Evolutionary conservation across 140 eudicot species (phyloP).

Genomic region (Bidens hawaiensis): DNA sequence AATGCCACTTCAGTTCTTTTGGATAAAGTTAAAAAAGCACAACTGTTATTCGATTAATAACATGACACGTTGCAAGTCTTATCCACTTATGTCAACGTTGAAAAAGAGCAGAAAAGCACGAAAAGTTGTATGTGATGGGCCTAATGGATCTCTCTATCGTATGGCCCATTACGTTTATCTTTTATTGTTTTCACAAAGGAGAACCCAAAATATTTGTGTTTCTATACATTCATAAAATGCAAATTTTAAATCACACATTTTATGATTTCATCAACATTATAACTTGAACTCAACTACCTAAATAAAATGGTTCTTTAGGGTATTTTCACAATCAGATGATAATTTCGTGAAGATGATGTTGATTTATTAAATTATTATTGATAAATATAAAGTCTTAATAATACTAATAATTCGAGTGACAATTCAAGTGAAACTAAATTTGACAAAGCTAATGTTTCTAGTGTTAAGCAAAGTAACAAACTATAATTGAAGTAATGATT

Average conservation of each 20-base stretch:
- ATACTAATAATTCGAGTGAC: no score
- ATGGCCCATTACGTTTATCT: slow-evolving; percentile 5
- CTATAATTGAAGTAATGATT: no score
- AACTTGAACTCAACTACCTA: background rate
- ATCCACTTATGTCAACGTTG: slow-evolving; percentile 9
- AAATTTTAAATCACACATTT: background rate
- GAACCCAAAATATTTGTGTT: background rate
- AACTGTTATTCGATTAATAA: background rate
- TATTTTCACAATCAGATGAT: background rate
- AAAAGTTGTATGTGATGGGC: background rate
- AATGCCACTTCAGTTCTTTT: background rate
- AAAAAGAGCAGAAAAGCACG: background rate
- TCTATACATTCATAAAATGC: background rate
- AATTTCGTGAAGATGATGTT: background rate
- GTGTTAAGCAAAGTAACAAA: no score
- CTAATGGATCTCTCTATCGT: background rate
- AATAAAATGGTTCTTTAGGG: background rate
- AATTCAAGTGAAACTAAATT: background rate
- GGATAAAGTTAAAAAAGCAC: background rate
- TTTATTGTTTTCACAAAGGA: background rate
- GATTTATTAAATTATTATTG: background rate
- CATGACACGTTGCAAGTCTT: slow-evolving; percentile 3
- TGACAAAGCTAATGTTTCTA: background rate
- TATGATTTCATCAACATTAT: background rate
- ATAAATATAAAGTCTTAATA: background rate